Percentiles rank a stretch among this genome's conserved stretches.
phyloP scores from a whole-genome alignment of 192 early-diverging fungal species.

The Rhizoclosmatium sp. region DNA sequence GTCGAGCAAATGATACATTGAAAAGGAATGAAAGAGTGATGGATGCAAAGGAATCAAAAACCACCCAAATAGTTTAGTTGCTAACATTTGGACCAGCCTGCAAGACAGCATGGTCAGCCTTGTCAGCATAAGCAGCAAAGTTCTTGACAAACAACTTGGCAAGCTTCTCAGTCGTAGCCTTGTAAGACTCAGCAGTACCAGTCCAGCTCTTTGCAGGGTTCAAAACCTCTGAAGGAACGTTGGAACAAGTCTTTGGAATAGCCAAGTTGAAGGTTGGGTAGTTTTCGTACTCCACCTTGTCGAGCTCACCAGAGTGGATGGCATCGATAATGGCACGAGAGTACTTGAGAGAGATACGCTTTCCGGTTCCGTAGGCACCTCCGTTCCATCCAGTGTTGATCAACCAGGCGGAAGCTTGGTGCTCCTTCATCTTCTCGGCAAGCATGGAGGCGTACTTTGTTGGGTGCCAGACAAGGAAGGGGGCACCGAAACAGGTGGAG shows the following conservation, averaged over 20 bases:
- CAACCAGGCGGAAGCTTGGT: constrained; percentile 87
- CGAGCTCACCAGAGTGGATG: constrained; percentile 93
- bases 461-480: constrained; percentile 98
- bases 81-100: constrained; percentile 60
- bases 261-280: constrained; percentile 88
- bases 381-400: constrained; percentile 99
- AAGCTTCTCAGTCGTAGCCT: constrained; percentile 73
- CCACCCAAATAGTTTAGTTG: no score
- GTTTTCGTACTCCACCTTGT: constrained; percentile 81
- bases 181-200: constrained; percentile 74
- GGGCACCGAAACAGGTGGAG: constrained; percentile 79
- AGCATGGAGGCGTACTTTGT: constrained; percentile 96
- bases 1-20: no score
- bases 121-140: constrained; percentile 85
- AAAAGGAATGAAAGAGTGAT: no score
- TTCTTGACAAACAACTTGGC: constrained; percentile 87
- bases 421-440: constrained; percentile 89
- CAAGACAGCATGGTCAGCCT: constrained; percentile 77
- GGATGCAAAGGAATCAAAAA: no score
- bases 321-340: constrained; percentile 97
- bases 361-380: constrained; percentile 87
- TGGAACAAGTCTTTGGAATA: constrained; percentile 81
- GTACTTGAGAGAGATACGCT: constrained; percentile 95
- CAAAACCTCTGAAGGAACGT: constrained; percentile 84
- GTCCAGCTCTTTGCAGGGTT: constrained; percentile 89